Conservation (phyloP, 192 early-diverging fungal species). For the Polychytrium aggregatum region DNA sequence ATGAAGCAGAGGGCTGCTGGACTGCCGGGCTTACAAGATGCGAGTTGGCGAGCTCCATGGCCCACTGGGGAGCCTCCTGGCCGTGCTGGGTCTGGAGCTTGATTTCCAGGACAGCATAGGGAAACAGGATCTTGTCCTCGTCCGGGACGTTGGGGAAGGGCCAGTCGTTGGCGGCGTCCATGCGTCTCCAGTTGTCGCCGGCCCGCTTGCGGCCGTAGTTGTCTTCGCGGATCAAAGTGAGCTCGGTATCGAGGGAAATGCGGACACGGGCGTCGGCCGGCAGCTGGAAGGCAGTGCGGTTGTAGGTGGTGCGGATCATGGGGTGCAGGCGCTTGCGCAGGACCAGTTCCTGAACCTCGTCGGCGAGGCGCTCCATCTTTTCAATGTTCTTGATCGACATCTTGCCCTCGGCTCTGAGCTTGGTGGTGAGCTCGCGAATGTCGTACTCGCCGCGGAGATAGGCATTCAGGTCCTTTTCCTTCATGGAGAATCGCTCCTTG, state of each 20-base stretch:
- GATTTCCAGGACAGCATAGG: slow-evolving; percentile 88
- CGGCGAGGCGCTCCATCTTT: slow-evolving; percentile 57
- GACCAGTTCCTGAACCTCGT: slow-evolving; percentile 61
- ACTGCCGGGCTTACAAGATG: slow-evolving; percentile 47
- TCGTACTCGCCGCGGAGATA: slow-evolving; percentile 65
- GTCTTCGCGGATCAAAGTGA: slow-evolving; percentile 86
- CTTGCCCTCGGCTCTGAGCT: slow-evolving; percentile 52
- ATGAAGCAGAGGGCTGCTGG: too few relatives aligned
- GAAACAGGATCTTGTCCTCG: slow-evolving; percentile 68
- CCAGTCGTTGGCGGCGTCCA: slow-evolving; percentile 62
- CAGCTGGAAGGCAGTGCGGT: slow-evolving; percentile 90
- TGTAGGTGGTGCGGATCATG: slow-evolving; percentile 74
- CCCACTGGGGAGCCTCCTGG: slow-evolving; percentile 88
- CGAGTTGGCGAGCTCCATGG: slow-evolving; percentile 71
- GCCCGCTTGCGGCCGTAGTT: slow-evolving; percentile 49
- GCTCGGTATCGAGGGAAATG: slow-evolving; percentile 82
- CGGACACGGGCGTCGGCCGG: slow-evolving; percentile 81
- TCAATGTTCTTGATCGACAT: slow-evolving; percentile 48
- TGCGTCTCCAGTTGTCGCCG: slow-evolving; percentile 70
- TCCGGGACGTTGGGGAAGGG: slow-evolving; percentile 67
- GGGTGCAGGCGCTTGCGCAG: slow-evolving; percentile 46
- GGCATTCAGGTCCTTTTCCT: slow-evolving; percentile 77
- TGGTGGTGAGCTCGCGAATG: slow-evolving; percentile 52
- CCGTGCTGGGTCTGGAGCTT: slow-evolving; percentile 90
- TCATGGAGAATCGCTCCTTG: slow-evolving; percentile 80